Evolutionary conservation across 2,329 filamentous ascomycete species (phyloP).

Genomic region (Podosphaera fusca): DNA sequence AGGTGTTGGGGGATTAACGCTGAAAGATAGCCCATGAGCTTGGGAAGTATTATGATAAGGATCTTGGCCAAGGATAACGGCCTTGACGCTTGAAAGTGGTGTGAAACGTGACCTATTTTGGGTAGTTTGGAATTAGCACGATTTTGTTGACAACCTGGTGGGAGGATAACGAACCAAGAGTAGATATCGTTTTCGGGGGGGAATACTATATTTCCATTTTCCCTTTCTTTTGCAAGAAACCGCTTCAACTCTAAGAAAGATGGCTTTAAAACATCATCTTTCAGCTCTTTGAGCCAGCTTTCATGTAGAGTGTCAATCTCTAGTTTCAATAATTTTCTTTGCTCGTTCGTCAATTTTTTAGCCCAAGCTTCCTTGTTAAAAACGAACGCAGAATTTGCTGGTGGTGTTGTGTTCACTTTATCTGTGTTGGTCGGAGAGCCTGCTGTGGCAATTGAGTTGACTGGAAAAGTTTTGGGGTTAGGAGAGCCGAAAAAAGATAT

Average conservation of each 20-base stretch:
- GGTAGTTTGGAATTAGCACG: slow-evolving; percentile 6
- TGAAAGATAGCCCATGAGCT: slow-evolving; percentile 91
- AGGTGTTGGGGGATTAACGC: slow-evolving; percentile 66
- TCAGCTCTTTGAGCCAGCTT: slow-evolving; percentile 74
- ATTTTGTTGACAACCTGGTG: slow-evolving; percentile 1
- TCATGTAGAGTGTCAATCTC: slow-evolving; percentile 85
- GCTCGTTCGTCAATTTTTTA: slow-evolving; percentile 54
- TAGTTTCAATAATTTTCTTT: slow-evolving; percentile 58
- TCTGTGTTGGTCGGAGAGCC: slow-evolving; percentile 8
- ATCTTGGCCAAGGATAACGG: slow-evolving; percentile 86
- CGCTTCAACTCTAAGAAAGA: slow-evolving; percentile 75
- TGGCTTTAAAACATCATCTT: slow-evolving; percentile 57
- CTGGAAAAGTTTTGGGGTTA: slow-evolving; percentile 5
- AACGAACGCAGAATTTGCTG: slow-evolving; percentile 18
- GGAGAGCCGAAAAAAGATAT: slow-evolving; percentile 69
- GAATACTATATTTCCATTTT: slow-evolving; percentile 55
- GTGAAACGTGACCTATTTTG: slow-evolving; percentile 67
- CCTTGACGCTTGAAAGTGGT: slow-evolving; percentile 68
- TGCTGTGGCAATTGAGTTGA: slow-evolving; percentile 19
- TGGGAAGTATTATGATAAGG: slow-evolving; percentile 93
- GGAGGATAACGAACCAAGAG: slow-evolving; percentile 44
- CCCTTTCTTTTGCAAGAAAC: slow-evolving; percentile 61
- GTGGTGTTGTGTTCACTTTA: slow-evolving; percentile 20
- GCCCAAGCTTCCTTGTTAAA: slow-evolving; percentile 89
- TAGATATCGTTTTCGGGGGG: slow-evolving; percentile 79